Base-by-base conservation (phyloP, 306 rosid genomes). In the Cyamopsis tetragonoloba region DNA sequence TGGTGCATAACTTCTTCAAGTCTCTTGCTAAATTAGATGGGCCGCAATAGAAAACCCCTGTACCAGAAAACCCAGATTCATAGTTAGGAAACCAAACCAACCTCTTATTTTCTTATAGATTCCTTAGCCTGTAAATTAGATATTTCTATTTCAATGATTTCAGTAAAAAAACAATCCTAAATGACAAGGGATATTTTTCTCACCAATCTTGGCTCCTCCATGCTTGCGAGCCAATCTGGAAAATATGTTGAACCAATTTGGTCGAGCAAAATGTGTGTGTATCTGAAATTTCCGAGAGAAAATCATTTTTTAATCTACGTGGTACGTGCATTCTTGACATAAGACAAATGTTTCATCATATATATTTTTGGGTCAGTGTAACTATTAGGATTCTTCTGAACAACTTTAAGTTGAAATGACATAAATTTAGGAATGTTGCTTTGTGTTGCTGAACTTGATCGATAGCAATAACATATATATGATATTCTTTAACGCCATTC, bases 41-140 rank as follows among this genome's bases (percentile, higher is more conserved):
- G 8, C 98, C 96, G 62, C 98, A 87, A 24, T 87, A 87, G 86
- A 92, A 92, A 64, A 92, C 92, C 62, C 98, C 95, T 92, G 85
- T 31, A 51, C 9, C 10, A 70, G 56, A 49, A 70, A 83, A 68
- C 27, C 43, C 59, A 59, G 22, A 53, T 14, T 50, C 48, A 62
- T 28, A 73, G 56, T 74, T 63, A 70, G 57, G 19, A 35, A 31
- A 64, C 56, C 34, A 20, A 22, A 15, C 35, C 23, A 32, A 59
- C 19, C 24, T 15, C 32, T 32, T 32, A 30, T 39, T 19, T 56
- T 55, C 34, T 5, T 20, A 2, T 51, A 4, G 8, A 37, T 12
- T 37, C 27, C 37, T 22, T 23, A 66, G 14, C 61, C 47, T 13
- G 28, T 13, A 73, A 46, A 14, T 58, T 13, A 42, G 18, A 18